Base-by-base conservation (phyloP, 139 green algal species). In the Pseudopediastrum boryanum region DNA sequence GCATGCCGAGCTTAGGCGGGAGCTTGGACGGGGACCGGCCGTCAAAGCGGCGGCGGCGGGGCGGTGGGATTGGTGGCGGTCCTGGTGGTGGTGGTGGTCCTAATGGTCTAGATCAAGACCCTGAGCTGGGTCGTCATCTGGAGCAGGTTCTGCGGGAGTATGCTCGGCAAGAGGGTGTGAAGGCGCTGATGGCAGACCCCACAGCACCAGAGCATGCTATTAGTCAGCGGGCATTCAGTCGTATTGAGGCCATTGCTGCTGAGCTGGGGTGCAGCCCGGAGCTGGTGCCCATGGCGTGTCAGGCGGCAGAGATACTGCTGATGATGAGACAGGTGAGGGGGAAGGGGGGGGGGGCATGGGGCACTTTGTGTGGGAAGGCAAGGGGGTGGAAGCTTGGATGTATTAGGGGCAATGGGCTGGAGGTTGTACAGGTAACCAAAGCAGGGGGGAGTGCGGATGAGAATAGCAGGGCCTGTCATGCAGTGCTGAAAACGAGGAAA, bases 301-400 rank as follows among this genome's bases (percentile, higher is more conserved):
- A 94, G 86, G 88, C 89, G 13, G 92, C 92, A 1, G 84, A 96
- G 85, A 93, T 97, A 56, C 84, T 97, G 75, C 77, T 97, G 51
- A 92, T 95, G 78, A 94, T 94, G 90, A 83, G 93, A 9, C 80
- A 84, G 46, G 85, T 85, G 54, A 67, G 68, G n/a, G n/a, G n/a
- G n/a, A n/a, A n/a, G n/a, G n/a, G n/a, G n/a, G n/a, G n/a, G n/a
- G n/a, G n/a, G n/a, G n/a, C n/a, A n/a, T n/a, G n/a, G n/a, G n/a
- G n/a, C n/a, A n/a, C n/a, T n/a, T n/a, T n/a, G n/a, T n/a, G n/a
- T n/a, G n/a, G n/a, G n/a, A n/a, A n/a, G n/a, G n/a, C n/a, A n/a
- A n/a, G n/a, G n/a, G n/a, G n/a, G n/a, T n/a, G n/a, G n/a, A n/a
- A n/a, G n/a, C n/a, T n/a, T n/a, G n/a, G n/a, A n/a, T n/a, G n/a